Percentiles rank a stretch among this genome's conserved stretches.
Evolutionary conservation across 1,139 yeast genomes (phyloP).

Genomic region (Nadsonia commutata): DNA sequence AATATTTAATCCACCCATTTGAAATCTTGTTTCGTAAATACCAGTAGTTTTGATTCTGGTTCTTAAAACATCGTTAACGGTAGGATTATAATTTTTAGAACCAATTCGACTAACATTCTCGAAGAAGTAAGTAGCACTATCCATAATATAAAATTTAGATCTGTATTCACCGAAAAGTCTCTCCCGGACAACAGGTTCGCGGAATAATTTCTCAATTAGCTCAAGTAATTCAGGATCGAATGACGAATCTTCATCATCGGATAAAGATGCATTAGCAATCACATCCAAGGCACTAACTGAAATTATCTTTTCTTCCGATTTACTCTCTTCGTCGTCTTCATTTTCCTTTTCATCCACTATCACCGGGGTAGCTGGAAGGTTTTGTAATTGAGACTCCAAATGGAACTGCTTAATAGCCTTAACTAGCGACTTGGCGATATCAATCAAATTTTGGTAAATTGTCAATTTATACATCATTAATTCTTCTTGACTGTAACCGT

Average conservation of each 20-base stretch:
- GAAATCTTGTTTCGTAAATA: slow-evolving; percentile 68
- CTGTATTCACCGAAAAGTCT: slow-evolving; percentile 44
- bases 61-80: slow-evolving; percentile 61
- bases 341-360: slow-evolving; percentile 3
- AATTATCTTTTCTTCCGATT: background rate
- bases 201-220: slow-evolving; percentile 32
- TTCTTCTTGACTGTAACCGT: slow-evolving; percentile 52
- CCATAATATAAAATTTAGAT: slow-evolving; percentile 70
- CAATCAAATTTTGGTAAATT: slow-evolving; percentile 49
- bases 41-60: slow-evolving; percentile 92
- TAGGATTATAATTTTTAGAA: slow-evolving; percentile 49
- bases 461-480: slow-evolving; percentile 49
- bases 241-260: slow-evolving; percentile 16
- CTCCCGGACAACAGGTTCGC: slow-evolving; percentile 39
- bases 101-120: slow-evolving; percentile 52
- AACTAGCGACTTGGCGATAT: slow-evolving; percentile 45
- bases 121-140: slow-evolving; percentile 73
- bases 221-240: slow-evolving; percentile 17
- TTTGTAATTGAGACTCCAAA: slow-evolving; percentile 4
- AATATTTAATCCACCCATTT: slow-evolving; percentile 59
- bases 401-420: slow-evolving; percentile 32
- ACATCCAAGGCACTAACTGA: slow-evolving; percentile 1
- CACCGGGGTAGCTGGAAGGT: background rate
- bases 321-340: slow-evolving; percentile 4
- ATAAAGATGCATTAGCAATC: slow-evolving; percentile 2